These are phyloP conservation scores for Aquanectria penicillioides DNA, from an alignment of 2,329 filamentous ascomycete genomes.

Conservation along the genomic window DNA sequence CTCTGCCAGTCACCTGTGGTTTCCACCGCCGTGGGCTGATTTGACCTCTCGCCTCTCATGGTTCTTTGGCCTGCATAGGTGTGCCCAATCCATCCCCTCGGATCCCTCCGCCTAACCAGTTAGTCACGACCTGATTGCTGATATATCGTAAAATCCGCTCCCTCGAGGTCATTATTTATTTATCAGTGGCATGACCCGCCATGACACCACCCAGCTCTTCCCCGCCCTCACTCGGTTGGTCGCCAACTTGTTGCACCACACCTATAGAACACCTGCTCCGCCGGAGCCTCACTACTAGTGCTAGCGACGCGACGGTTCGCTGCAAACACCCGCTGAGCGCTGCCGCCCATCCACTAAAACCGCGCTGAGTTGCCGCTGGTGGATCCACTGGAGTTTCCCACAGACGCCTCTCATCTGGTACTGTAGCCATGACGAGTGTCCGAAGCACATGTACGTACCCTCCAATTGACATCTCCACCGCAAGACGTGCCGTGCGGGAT, in stretches of 20 bases:
- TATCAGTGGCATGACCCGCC: constrained; percentile 6
- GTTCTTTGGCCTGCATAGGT: too few species aligned
- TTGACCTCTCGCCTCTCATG: too few species aligned
- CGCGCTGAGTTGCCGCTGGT: too few species aligned
- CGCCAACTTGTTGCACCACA: background rate
- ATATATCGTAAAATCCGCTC: too few species aligned
- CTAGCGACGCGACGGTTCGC: background rate
- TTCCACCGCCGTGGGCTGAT: too few species aligned
- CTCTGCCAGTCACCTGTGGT: too few species aligned
- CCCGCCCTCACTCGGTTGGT: background rate
- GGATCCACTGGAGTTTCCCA: too few species aligned
- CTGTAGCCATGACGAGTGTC: too few species aligned
- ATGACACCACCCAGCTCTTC: constrained; percentile 6
- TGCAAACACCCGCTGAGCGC: background rate
- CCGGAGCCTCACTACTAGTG: background rate
- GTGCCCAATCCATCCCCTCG: too few species aligned
- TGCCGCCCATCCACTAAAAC: background rate
- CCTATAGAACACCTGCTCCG: constrained; percentile 7
- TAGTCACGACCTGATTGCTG: background rate
- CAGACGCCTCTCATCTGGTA: too few species aligned
- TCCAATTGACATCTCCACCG: constrained; percentile 34
- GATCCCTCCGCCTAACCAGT: too few species aligned
- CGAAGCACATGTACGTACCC: constrained; percentile 24
- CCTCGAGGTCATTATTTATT: background rate
- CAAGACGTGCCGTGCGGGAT: constrained; percentile 10